Evolutionary conservation across 1,284 basidiomycete genomes (phyloP).

Genomic region (Cerrena zonata): DNA sequence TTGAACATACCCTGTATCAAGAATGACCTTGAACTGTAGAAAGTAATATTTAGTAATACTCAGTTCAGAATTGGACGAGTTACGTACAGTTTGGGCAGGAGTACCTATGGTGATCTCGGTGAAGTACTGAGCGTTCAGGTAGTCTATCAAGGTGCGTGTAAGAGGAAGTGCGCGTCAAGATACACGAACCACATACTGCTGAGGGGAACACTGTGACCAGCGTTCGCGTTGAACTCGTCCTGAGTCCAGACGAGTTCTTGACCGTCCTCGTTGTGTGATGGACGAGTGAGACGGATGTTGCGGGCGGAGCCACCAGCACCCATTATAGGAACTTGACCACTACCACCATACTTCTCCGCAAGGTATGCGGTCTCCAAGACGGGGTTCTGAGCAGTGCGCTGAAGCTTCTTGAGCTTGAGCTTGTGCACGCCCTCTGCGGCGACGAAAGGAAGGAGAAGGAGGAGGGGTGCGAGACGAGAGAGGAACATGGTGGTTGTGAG

Average conservation of each 20-base stretch:
- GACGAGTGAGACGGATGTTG: slow-evolving; percentile 45
- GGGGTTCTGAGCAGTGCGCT: slow-evolving; percentile 55
- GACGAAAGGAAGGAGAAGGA: slow-evolving; percentile 66
- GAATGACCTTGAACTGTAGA: slow-evolving; percentile 74
- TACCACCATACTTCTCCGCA: slow-evolving; percentile 78
- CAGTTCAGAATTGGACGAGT: slow-evolving; percentile 9
- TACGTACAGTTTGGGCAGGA: slow-evolving; percentile 67
- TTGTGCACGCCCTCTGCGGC: slow-evolving; percentile 70
- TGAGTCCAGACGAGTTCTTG: slow-evolving; percentile 81
- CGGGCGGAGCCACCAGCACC: slow-evolving; percentile 72
- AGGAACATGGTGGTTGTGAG: slow-evolving; percentile 60
- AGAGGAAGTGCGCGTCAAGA: slow-evolving; percentile 1
- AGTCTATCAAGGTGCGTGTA: slow-evolving; percentile 50
- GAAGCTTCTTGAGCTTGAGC: slow-evolving; percentile 82
- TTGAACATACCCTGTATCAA: slow-evolving; percentile 68
- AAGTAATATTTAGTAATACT: slow-evolving; percentile 7
- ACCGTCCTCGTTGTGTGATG: slow-evolving; percentile 38
- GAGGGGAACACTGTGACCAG: slow-evolving; percentile 85
- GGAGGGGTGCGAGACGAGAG: slow-evolving; percentile 49
- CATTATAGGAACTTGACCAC: slow-evolving; percentile 62
- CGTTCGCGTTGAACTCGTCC: slow-evolving; percentile 58
- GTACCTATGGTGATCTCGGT: slow-evolving; percentile 81
- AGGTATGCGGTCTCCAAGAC: slow-evolving; percentile 76
- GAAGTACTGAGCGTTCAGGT: slow-evolving; percentile 97
- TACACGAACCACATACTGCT: slow-evolving; percentile 58